Base-by-base conservation (phyloP, 116 monocot genomes). In the Papilionanthe hybrid region DNA sequence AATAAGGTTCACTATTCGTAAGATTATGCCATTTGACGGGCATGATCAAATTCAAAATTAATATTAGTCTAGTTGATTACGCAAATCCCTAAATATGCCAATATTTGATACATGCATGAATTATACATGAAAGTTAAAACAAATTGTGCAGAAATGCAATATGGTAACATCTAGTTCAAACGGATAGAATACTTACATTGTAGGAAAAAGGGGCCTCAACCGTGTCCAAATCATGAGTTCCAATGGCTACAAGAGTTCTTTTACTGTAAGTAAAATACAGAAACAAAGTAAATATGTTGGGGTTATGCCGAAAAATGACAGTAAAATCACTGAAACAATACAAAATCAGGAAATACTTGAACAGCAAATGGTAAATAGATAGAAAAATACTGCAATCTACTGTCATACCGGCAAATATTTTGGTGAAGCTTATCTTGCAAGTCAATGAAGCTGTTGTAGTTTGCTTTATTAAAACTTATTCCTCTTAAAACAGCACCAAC, bases 371-470 rank as follows among this genome's bases (percentile, higher is more conserved):
- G 55, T 7, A 74, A 43, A n/a, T 56, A 75, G 29, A 60, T 48
- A 60, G 20, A 18, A 43, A 71, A 69, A 71, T 29, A 5, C 67
- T 4, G 49, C 3, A 78, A n/a, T 6, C 44, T 15, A 81, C 20
- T 22, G 73, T 19, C 48, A 78, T 89, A 93, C 97, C 94, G 60
- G 81, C 97, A 98, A 55, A 98, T 92, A 83, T 94, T 98, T 56
- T 94, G 94, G 72, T 98, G 97, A 42, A 98, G 94, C 81, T 98
- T 98, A 67, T 98, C 94, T 84, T 98, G 97, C 23, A 98, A 81
- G 43, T 98, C 97, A 53, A 98, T 98, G 84, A 98, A 98, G 80
- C 97, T 98, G 63, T 94, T 94, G 74, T 94, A 98, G 45, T 87
- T 91, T 72, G 85, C 91, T 83, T 86, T 87, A 79, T 92, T 85